A percentile compares a stretch with the other conserved stretches of the same genome.
These are phyloP conservation scores for Dovyalis caffra DNA, from an alignment of 345 rosid genomes.

Conservation along the genomic window DNA sequence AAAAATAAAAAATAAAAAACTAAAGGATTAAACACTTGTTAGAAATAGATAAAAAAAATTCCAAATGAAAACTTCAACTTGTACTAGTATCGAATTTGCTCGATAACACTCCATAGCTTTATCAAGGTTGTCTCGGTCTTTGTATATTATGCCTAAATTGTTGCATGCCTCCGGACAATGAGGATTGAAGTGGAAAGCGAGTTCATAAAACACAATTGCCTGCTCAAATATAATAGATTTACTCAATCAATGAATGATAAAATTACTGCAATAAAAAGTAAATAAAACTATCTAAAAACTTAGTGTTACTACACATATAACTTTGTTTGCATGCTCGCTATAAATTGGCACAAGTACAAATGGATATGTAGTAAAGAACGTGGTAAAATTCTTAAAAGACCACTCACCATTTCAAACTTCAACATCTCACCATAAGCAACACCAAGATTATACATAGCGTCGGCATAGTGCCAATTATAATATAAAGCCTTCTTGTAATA, in stretches of 20 bases:
- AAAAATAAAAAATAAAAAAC: no score
- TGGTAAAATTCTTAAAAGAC: conserved; percentile 1
- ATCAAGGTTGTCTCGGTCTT: no score
- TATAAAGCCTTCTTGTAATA: conserved; percentile 95
- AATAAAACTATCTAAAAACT: not conserved
- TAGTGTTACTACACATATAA: no score
- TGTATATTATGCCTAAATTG: no score
- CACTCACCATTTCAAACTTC: conserved; percentile 80
- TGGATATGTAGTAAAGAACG: not conserved
- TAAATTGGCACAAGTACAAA: not conserved
- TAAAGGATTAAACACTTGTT: no score
- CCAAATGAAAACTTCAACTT: not conserved
- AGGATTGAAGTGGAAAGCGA: no score
- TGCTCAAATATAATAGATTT: conserved; percentile 38
- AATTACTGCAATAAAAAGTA: not conserved
- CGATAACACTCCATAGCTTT: conserved; percentile 99
- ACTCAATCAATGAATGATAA: not conserved
- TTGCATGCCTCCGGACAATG: no score
- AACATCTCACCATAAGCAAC: no score
- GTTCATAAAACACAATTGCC: conserved; percentile 98
- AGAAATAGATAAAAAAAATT: no score
- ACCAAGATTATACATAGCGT: conserved; percentile 99
- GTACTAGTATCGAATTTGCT: conserved; percentile 40
- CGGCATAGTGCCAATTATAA: conserved; percentile 99
- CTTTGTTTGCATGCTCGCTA: not conserved